Base-by-base conservation (phyloP, 139 green algal species). In the Chlorella sp. region DNA sequence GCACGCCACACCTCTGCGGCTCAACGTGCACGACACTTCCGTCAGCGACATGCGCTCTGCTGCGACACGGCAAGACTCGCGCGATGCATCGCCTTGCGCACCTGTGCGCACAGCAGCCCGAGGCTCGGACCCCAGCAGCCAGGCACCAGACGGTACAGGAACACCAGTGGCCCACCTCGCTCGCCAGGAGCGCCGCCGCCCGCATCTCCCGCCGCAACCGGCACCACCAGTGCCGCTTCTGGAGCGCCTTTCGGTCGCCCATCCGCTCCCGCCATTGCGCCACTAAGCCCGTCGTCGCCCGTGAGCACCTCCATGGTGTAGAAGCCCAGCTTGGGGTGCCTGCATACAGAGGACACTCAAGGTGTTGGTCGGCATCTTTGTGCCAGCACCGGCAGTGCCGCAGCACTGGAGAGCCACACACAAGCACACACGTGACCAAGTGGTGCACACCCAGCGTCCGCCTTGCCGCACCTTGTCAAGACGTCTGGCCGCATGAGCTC, bases 61-160 rank as follows among this genome's bases (percentile, higher is more conserved):
- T 24, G 10, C 42, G 17, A 24, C 10, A 17, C 42, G 17, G 42
- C 42, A 55, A 55, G 42, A 55, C 10, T 55, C 10, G 10, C 42
- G 17, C 10, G 10, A 55, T 24, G 17, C 42, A 55, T 24, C 42
- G 42, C 42, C 17, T 55, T 55, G 10, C 75, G 70, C 69, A 85
- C 49, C 26, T 66, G 65, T 0, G 79, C 79, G 71, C 82, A 88
- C 49, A 84, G 62, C 2, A 88, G 55, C 14, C 90, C 91, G 81
- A 91, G 96, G 72, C 81, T 91, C 4, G 83, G 68, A 5, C 83
- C 71, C 2, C 77, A 74, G 49, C 83, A 69, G 0, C 91, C 91
- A 59, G 75, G 74, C 1, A 84, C 84, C 60, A 95, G 75, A 3
- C 75, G 81, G 76, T 95, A 95, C 62, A 96, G 73, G 35, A 96